Conservation (phyloP, 106 monocot genomes). For the Amphibolis antarctica region DNA sequence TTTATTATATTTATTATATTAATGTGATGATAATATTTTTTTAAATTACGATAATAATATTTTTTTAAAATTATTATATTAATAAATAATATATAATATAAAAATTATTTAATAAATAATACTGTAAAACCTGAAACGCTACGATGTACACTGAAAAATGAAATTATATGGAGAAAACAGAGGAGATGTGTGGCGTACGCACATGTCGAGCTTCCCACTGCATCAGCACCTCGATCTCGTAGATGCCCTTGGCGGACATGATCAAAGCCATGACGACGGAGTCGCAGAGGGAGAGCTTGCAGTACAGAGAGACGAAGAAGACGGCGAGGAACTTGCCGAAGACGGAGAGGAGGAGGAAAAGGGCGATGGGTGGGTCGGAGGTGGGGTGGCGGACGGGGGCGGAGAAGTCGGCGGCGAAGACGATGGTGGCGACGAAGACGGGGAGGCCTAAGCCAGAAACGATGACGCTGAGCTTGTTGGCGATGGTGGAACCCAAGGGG, state of each 20-base stretch:
- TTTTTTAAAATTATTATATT: no score
- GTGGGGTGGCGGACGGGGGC: neutral
- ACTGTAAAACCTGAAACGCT: no score
- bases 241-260: slow-evolving; percentile 8
- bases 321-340: slow-evolving; percentile 4
- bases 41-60: no score
- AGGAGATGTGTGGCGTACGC: no score
- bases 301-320: neutral
- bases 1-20: no score
- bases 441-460: slow-evolving; percentile 1
- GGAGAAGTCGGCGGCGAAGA: neutral
- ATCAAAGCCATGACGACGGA: neutral
- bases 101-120: no score
- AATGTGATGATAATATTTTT: no score
- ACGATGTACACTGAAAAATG: no score
- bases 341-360: neutral
- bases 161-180: no score
- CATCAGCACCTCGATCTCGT: neutral
- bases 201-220: no score
- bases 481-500: slow-evolving; percentile 6
- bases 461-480: slow-evolving; percentile 2
- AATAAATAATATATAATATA: no score
- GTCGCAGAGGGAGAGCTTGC: neutral
- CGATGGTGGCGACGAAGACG: slow-evolving; percentile 2
- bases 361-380: neutral